Percentiles rank a stretch among this genome's conserved stretches.
phyloP scores from a whole-genome alignment of 2,329 filamentous ascomycete species.

The Aspergillus sp. region DNA sequence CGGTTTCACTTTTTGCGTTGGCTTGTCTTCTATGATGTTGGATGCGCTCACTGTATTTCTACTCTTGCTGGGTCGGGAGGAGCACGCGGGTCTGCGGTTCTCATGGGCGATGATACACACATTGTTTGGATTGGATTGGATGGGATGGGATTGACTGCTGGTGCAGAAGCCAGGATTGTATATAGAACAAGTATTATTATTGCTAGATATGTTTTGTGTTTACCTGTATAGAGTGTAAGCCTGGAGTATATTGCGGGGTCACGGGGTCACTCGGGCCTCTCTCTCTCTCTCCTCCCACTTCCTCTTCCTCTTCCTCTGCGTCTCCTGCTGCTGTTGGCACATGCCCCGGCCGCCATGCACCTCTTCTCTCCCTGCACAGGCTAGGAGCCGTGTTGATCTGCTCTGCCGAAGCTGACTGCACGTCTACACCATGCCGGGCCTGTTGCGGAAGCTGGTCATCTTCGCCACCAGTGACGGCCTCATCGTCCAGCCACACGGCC shows the following conservation, averaged over 20 bases:
- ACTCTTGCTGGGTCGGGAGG: conserved; percentile 9
- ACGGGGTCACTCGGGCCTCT: too few relatives aligned
- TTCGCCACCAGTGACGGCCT: conserved; percentile 76
- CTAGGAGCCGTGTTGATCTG: too few relatives aligned
- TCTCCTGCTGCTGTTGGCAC: neutral
- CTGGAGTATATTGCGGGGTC: too few relatives aligned
- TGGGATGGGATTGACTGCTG: neutral
- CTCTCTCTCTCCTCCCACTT: too few relatives aligned
- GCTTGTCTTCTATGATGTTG: conserved; percentile 3
- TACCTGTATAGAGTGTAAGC: too few relatives aligned
- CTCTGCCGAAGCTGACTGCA: too few relatives aligned
- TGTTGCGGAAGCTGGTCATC: conserved; percentile 71
- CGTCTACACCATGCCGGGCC: conserved; percentile 58
- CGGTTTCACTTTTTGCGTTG: conserved; percentile 7
- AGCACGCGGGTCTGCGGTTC: conserved; percentile 8
- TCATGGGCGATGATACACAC: conserved; percentile 11
- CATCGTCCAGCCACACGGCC: conserved; percentile 63
- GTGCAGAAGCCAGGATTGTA: conserved; percentile 13
- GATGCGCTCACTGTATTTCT: conserved; percentile 18
- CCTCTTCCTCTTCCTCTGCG: neutral
- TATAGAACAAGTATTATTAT: too few relatives aligned
- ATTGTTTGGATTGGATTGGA: neutral
- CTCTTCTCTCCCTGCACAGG: neutral
- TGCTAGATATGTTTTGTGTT: too few relatives aligned
- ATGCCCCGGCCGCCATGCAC: neutral